Evolutionary conservation across 140 eudicot species (phyloP), one percentile per base, ranked within the genome.

Genomic region (Eryngium alpinum): DNA sequence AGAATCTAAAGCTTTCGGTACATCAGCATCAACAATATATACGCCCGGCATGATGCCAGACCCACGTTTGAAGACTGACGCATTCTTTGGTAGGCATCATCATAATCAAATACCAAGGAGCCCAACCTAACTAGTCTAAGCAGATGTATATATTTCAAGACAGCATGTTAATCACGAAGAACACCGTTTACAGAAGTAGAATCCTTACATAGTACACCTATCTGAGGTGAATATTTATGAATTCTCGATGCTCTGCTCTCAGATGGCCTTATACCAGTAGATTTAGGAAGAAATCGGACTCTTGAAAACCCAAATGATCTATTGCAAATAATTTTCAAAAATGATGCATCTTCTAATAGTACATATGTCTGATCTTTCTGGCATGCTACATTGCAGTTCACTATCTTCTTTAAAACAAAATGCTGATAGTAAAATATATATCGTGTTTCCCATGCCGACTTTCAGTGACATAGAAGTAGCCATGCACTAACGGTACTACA

Each of bases 381-480:
- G 84, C 69, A 32, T 62, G 80, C 77, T 6, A 87, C 75, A 27
- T 91, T 81, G 81, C 76, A 83, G 78, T 75, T 81, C 82, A 86
- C 89, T 77, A 95, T 81, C 50, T 87, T 89, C 86, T 88, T 81
- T 97, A 97, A 94, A 24, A 82, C 52, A 16, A 93, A 86, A 81
- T 88, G 90, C 66, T 81, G 87, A 18, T 92, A 92, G 84, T 83
- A 95, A 50, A 83, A 90, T 33, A 89, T 33, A 89, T 83, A 66
- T 92, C 91, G 80, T 88, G 88, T 82, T 89, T 94, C 77, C 88
- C 93, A 81, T 86, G 84, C 89, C 92, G 95, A 78, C 92, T 90
- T 80, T 95, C 97, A 11, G 99, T 95, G 27, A 89, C 89, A 81
- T 92, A 92, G 73, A 95, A 92, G 89, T 95, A 89, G 72, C 96